Evolutionary conservation across 2,329 filamentous ascomycete species (phyloP).

Genomic region (Phaeoacremonium minimum): DNA sequence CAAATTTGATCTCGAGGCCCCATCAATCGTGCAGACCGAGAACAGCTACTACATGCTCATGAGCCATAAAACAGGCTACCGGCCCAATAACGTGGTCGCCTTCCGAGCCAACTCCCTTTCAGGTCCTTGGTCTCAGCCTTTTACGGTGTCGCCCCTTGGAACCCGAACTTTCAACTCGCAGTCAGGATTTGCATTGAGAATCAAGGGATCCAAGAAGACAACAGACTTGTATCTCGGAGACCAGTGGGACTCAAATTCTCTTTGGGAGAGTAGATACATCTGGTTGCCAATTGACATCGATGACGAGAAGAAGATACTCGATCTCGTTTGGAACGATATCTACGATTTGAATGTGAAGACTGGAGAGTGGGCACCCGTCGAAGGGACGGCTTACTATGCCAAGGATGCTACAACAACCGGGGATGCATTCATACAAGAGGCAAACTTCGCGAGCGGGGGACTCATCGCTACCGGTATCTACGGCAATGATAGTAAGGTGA

Average conservation of each 20-base stretch:
- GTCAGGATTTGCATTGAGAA: slow-evolving; percentile 43
- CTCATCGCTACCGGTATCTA: slow-evolving; percentile 47
- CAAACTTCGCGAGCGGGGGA: slow-evolving; percentile 42
- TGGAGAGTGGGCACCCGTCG: slow-evolving; percentile 38
- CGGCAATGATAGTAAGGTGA: slow-evolving; percentile 50
- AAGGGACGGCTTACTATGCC: slow-evolving; percentile 41
- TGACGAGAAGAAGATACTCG: slow-evolving; percentile 43
- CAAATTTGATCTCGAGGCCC: slow-evolving; percentile 54
- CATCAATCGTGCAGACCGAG: slow-evolving; percentile 52
- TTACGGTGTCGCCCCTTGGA: slow-evolving; percentile 44
- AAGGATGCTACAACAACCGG: slow-evolving; percentile 39
- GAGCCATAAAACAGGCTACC: slow-evolving; percentile 56
- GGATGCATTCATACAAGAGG: slow-evolving; percentile 50
- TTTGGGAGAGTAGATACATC: slow-evolving; percentile 54
- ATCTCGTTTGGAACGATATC: slow-evolving; percentile 49
- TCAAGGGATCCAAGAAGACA: slow-evolving; percentile 41
- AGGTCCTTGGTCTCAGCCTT: slow-evolving; percentile 51
- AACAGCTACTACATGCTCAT: slow-evolving; percentile 52
- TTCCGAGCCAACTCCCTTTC: slow-evolving; percentile 46
- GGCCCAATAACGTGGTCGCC: slow-evolving; percentile 54
- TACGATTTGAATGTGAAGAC: slow-evolving; percentile 51
- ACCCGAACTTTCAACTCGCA: slow-evolving; percentile 50
- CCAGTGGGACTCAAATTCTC: slow-evolving; percentile 49
- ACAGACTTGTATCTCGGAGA: slow-evolving; percentile 48
- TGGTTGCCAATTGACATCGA: slow-evolving; percentile 51